Conservation (phyloP, 208 protist species). For the Lotmaria passim region DNA sequence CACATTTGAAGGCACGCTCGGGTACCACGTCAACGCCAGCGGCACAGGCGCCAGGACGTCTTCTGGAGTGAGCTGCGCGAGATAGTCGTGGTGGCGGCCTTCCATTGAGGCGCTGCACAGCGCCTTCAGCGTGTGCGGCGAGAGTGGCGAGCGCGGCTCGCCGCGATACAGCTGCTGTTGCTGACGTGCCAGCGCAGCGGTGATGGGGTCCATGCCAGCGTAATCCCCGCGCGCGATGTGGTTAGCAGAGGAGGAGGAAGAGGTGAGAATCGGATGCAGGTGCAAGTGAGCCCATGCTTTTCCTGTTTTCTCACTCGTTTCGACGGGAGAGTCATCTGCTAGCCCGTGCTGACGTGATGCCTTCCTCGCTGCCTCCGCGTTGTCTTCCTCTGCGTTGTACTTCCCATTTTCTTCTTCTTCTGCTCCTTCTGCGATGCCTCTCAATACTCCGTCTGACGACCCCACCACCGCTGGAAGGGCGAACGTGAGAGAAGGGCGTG, state of each 20-base stretch:
- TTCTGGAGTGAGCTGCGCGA: constrained; percentile 33
- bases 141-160: constrained; percentile 42
- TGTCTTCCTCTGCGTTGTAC: too few relatives aligned
- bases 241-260: not conserved
- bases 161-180: constrained; percentile 37
- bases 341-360: too few relatives aligned
- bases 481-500: too few relatives aligned
- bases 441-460: too few relatives aligned
- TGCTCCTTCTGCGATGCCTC: too few relatives aligned
- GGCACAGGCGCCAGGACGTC: constrained; percentile 46
- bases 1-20: constrained; percentile 4
- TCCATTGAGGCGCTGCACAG: constrained; percentile 24
- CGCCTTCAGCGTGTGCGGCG: constrained; percentile 40
- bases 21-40: constrained; percentile 53
- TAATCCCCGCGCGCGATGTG: not conserved
- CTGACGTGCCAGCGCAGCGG: constrained; percentile 34
- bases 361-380: too few relatives aligned
- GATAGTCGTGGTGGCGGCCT: constrained; percentile 21
- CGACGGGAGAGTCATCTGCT: too few relatives aligned
- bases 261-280: constrained; percentile 22
- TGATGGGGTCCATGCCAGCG: constrained; percentile 27
- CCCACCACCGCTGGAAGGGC: too few relatives aligned
- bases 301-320: too few relatives aligned
- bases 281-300: not conserved
- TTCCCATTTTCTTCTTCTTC: too few relatives aligned